phyloP scores from a whole-genome alignment of 208 protist genomes.

The Endotrypanum monterogeii region DNA sequence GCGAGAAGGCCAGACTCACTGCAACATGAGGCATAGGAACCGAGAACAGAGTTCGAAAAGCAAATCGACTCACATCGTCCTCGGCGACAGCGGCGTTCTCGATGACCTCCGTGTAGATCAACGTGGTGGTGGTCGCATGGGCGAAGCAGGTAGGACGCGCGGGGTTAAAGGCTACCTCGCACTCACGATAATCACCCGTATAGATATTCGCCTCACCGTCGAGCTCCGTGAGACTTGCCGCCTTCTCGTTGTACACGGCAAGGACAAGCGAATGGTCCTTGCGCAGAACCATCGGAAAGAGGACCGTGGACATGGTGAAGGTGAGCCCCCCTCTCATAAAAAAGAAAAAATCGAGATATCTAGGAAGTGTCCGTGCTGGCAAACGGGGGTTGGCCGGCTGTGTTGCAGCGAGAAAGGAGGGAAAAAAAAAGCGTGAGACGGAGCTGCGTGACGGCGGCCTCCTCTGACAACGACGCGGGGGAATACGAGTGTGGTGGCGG shows the following conservation, averaged over 20 bases:
- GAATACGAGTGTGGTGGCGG: background rate
- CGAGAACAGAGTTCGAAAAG: constrained; percentile 53
- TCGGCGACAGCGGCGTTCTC: constrained; percentile 21
- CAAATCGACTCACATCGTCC: constrained; percentile 24
- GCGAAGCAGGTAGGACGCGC: constrained; percentile 52
- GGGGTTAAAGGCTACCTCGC: constrained; percentile 77
- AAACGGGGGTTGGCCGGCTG: too few relatives aligned
- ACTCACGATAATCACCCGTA: constrained; percentile 82
- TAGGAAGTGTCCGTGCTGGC: background rate
- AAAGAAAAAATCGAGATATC: background rate
- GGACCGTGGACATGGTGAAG: constrained; percentile 10
- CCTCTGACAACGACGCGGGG: background rate
- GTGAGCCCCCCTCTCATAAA: background rate
- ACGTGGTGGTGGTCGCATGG: constrained; percentile 76
- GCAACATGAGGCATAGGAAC: constrained; percentile 65
- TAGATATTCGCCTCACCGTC: constrained; percentile 34
- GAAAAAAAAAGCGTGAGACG: background rate
- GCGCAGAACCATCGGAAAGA: constrained; percentile 72
- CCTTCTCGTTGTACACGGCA: constrained; percentile 68
- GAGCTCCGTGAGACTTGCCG: constrained; percentile 54
- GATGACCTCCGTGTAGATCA: constrained; percentile 68
- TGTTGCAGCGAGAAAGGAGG: background rate
- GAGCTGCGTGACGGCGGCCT: background rate
- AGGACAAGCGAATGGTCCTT: constrained; percentile 73
- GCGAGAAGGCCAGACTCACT: constrained; percentile 68